Evolutionary conservation across 2,329 filamentous ascomycete genomes (phyloP), one percentile per base, ranked within the genome.

Genomic region (Aspergillus brasiliensis): DNA sequence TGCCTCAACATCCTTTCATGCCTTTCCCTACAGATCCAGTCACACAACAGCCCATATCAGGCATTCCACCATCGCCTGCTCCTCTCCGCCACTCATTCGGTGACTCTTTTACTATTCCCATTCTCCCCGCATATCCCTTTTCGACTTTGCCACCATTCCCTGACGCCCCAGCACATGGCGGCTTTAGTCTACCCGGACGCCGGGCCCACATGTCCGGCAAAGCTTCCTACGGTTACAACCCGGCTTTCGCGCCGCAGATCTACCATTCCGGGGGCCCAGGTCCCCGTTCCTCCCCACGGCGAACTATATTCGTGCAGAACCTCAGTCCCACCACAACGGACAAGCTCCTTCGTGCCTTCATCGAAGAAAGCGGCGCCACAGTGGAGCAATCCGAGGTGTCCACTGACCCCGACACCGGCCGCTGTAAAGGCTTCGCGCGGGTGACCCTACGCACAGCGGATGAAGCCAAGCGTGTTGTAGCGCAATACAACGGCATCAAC

Each of bases 391-490:
- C 74, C 59, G 71, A 74, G 27, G 62, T 78, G 8, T 62, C 68
- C 7, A 57, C 69, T 1, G 67, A 70, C 34, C 58, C 64, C 3
- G 67, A 69, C 48, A 51, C 66, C 10, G 59, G 63, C 10, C 60
- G 65, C 21, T 67, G 64, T 15, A 66, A 65, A 57, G 62, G 65
- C 15, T 70, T 70, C 42, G 69, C 71, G 2, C 72, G 67, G 7
- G 69, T 72, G 4, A 73, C 70, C 2, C 73, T 78, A 61, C 68
- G 62, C 38, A 71, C 62, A 8, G 61, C 66, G 11, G 75, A 78
- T 0, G 74, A 77, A 34, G 76, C 76, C 4, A 72, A 71, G 55
- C 67, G 68, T n/a, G 73, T 73, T 11, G 67, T 75, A 19, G 59
- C 61, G 1, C 65, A 71, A 51, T 72, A 74, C 55, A 73, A 78